Conservation (phyloP, 2,329 filamentous ascomycete genomes). For the Paecilomyces variotii region DNA sequence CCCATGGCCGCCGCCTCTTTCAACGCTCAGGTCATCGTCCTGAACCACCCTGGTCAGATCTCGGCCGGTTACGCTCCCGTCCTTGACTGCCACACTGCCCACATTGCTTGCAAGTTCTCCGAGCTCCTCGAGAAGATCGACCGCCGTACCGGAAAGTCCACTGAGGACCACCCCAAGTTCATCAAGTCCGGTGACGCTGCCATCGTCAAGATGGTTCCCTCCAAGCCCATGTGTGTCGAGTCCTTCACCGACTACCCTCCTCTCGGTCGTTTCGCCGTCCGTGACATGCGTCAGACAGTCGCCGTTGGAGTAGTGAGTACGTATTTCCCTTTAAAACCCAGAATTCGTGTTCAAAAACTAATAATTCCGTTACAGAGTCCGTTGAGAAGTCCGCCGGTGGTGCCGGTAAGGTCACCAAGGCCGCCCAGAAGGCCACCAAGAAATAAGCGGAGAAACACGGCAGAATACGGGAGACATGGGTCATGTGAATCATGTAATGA, state of each 20-base stretch:
- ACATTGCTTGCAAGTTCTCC: constrained; percentile 99
- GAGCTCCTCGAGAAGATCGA: constrained; percentile 99
- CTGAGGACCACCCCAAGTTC: constrained; percentile 92
- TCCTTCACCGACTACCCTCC: constrained; percentile 99
- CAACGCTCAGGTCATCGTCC: constrained; percentile 99
- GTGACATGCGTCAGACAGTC: constrained; percentile 71
- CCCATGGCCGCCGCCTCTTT: constrained; percentile 82
- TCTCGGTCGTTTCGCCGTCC: constrained; percentile 99
- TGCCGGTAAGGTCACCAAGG: constrained; percentile 54
- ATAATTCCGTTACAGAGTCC: constrained; percentile 42
- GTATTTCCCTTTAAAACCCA: background rate
- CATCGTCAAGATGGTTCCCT: constrained; percentile 99
- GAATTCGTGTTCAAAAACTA: background rate
- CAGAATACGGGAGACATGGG: no score
- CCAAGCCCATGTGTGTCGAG: constrained; percentile 99
- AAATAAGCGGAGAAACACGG: constrained; percentile 61
- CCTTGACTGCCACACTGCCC: constrained; percentile 99
- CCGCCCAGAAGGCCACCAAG: constrained; percentile 63
- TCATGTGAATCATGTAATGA: background rate
- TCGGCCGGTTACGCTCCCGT: constrained; percentile 98
- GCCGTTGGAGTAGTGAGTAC: constrained; percentile 82
- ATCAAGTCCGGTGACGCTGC: constrained; percentile 99
- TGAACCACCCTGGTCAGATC: constrained; percentile 99
- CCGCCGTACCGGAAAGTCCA: constrained; percentile 97
- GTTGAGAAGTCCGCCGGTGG: constrained; percentile 39